Evolutionary conservation across 2,329 filamentous ascomycete species (phyloP), one percentile per base, ranked within the genome.

Genomic region (Geosmithia putterillii): DNA sequence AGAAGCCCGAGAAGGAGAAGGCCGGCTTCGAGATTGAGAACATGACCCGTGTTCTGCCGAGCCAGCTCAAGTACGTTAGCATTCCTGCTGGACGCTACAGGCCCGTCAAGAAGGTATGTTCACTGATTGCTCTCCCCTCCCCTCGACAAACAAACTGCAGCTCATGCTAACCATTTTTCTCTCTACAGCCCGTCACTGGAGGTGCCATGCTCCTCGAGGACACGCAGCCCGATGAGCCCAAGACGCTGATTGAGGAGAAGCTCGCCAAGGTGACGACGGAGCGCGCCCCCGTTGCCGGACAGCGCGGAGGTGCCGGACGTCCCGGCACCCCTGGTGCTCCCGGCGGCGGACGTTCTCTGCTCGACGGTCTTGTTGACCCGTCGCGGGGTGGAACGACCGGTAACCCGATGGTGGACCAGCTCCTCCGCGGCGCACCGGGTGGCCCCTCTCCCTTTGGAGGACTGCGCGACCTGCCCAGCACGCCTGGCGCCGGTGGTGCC

Each of bases 1-100:
- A 94, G 75, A 94, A 92, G 72, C 69, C 71, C 0, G 88, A 95
- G 64, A 94, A 92, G 70, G 92, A 98, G 69, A 96, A 95, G 76
- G 76, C 94, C 46, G 92, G 92, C 52, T 95, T 92, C 60, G 88
- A 95, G 50, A 76, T 98, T 48, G 86, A 92, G 58, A 98, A 98
- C 70, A 94, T 98, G 87, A 94, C 85, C 44, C 79, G 92, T 54
- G 88, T 98, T 32, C 76, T 98, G 40, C 92, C 89, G 1, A 78
- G 79, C 40, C 92, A 98, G 67, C 76, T 96, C 57, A 95, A 94
- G 70, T 95, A 90, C 62, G 86, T 98, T 57, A 94, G 80, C 62
- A 95, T 98, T 72, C 79, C 86, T 41, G 77, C 86, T 49, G 85
- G 86, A 39, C 81, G 94, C 53, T 98, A 95, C 65, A 86, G 85